Base-by-base conservation (phyloP, 306 rosid genomes). In the Lathyrus oleraceus region DNA sequence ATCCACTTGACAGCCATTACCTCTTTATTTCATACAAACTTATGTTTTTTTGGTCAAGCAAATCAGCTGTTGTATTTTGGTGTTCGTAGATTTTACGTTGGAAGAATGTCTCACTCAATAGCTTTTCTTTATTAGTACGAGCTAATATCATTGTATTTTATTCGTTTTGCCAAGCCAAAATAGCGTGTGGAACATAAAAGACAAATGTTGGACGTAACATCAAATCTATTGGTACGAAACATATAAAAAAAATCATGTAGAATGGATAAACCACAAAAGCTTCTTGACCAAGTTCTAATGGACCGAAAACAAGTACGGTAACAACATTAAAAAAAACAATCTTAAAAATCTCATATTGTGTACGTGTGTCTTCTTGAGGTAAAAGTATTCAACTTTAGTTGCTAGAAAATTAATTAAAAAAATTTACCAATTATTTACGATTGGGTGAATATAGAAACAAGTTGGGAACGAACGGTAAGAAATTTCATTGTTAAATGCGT, bases 241-340 rank as follows among this genome's bases (percentile, higher is more conserved):
- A 16, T 42, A 42, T 15, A 59, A 19, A 51, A 9, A 51, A 35
- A 23, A 45, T 32, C 43, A 10, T 52, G 45, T 63, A 27, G 17
- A 67, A 56, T 47, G 67, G 77, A 71, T 71, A 71, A 56, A 65
- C 51, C 19, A 62, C 8, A 42, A 57, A 27, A 27, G 27, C 39
- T 57, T 27, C 15, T 23, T 57, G 81, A 65, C 73, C 48, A 25
- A 65, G 19, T 71, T 17, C 7, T 72, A 67, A 68, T 73, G 79
- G 79, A 73, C 83, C 75, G 75, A 73, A 78, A 67, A 10, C 32
- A 59, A n/a, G 78, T 60, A 78, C 74, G 78, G 58, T 10, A 44
- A 10, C 4, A 53, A 70, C 52, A 25, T 35, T 5, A 32, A 35
- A 5, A 53, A 13, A 12, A 53, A 2, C 47, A 51, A 72, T 49